Evolutionary conservation across 129 eudicot species (phyloP).

Genomic region (sunflower (Helianthus annuus)): HanXRQr2.0-SUNRISE NC_035444.2:40690685-40691184

Average conservation of each 20-base stretch:
- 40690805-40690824: slow-evolving; percentile 57
- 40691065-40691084: slow-evolving; percentile 85
- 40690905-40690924: neutral
- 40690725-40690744: slow-evolving; percentile 74
- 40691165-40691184: slow-evolving; percentile 3
- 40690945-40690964: slow-evolving; percentile 18
- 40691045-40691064: slow-evolving; percentile 79
- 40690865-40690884: slow-evolving; percentile 58
- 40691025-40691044: slow-evolving; percentile 58
- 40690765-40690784: slow-evolving; percentile 65
- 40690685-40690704: slow-evolving; percentile 77
- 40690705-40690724: slow-evolving; percentile 60
- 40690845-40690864: slow-evolving; percentile 54
- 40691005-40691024: slow-evolving; percentile 57
- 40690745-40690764: slow-evolving; percentile 71
- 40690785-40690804: slow-evolving; percentile 58
- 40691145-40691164: slow-evolving; percentile 92
- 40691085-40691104: slow-evolving; percentile 80
- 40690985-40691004: slow-evolving; percentile 58
- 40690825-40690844: slow-evolving; percentile 77
- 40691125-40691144: slow-evolving; percentile 98
- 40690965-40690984: slow-evolving; percentile 51
- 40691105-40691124: slow-evolving; percentile 99
- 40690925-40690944: neutral
- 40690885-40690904: slow-evolving; percentile 48